Conservation (phyloP, 2,329 filamentous ascomycete species). For the Cryphonectria naterciae region DNA sequence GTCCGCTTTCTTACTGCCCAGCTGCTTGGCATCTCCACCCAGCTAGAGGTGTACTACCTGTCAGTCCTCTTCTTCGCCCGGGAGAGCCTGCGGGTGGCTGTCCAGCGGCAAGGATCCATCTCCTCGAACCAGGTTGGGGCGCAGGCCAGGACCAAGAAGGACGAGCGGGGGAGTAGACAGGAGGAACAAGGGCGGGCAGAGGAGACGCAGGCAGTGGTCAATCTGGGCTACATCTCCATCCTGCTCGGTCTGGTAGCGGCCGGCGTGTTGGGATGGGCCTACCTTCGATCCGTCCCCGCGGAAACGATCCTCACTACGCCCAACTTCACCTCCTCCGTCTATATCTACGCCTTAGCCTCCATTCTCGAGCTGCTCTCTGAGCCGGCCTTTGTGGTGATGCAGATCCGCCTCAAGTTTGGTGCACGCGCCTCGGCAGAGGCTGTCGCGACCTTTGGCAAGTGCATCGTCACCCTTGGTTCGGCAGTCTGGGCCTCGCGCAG, state of each 20-base stretch:
- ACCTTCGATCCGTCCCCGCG: constrained; percentile 58
- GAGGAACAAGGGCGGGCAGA: constrained; percentile 33
- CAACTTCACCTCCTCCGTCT: constrained; percentile 60
- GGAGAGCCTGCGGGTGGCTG: constrained; percentile 87
- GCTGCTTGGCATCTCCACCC: constrained; percentile 82
- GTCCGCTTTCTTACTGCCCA: constrained; percentile 86
- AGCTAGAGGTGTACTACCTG: constrained; percentile 90
- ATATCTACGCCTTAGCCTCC: constrained; percentile 60
- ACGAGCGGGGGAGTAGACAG: constrained; percentile 33
- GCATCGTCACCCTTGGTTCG: constrained; percentile 71
- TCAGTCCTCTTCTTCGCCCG: constrained; percentile 93
- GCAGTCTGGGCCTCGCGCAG: constrained; percentile 65
- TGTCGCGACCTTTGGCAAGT: constrained; percentile 77
- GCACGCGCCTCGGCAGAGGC: constrained; percentile 83
- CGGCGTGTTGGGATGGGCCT: constrained; percentile 67
- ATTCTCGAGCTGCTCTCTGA: constrained; percentile 81
- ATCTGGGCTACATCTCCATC: constrained; percentile 43
- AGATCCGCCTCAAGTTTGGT: constrained; percentile 79
- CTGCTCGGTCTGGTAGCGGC: constrained; percentile 37
- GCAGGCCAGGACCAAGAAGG: constrained; percentile 23
- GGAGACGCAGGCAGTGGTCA: constrained; percentile 76
- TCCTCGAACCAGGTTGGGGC: constrained; percentile 3
- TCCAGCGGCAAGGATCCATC: constrained; percentile 74
- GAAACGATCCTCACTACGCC: constrained; percentile 60
- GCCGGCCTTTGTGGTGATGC: constrained; percentile 86